Evolutionary conservation across 2,329 filamentous ascomycete species (phyloP), one percentile per base, ranked within the genome.

Genomic region (Didymella arachidicola): DNA sequence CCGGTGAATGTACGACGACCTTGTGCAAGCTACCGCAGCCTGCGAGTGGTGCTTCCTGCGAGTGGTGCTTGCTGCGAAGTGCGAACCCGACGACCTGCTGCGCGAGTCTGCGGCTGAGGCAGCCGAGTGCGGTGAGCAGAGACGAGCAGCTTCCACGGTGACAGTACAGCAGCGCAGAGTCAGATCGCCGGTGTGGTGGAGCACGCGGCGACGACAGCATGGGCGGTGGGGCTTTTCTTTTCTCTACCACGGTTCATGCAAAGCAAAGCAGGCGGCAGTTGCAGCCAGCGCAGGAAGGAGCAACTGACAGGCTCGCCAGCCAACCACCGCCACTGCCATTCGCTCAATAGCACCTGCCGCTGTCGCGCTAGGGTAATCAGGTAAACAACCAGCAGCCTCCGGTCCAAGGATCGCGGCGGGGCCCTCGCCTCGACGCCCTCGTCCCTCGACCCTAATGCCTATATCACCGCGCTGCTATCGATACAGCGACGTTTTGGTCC

Each of bases 381-480:
- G 34, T 30, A 41, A 11, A 42, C 47, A 50, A 42, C 26, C 36
- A 50, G n/a, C 34, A 29, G 25, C 51, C 59, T 58, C 45, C 56
- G 53, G 49, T 54, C 36, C 59, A 39, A 29, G 41, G 30, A 22
- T 39, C 36, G 38, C 27, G 4, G 52, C 52, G 44, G 44, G 52
- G 29, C 27, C 39, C 45, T 43, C 48, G 41, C 44, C 49, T 43
- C 42, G 41, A 26, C 47, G 16, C 7, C 38, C 29, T 27, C 53
- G 11, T 4, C 26, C 43, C 22, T 22, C 22, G 22, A 22, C 22
- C 22, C 22, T 22, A 22, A 22, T 22, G 22, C 22, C 55, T 59
- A 59, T 57, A 57, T 45, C n/a, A 7, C 51, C 29, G 46, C 49
- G 47, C 57, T 63, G 62, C 58, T 67, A 65, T 68, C 63, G 50